A percentile compares a stretch with the other conserved stretches of the same genome.
phyloP scores from a whole-genome alignment of 2,329 filamentous ascomycete species.

The Colletotrichum sp. region DNA sequence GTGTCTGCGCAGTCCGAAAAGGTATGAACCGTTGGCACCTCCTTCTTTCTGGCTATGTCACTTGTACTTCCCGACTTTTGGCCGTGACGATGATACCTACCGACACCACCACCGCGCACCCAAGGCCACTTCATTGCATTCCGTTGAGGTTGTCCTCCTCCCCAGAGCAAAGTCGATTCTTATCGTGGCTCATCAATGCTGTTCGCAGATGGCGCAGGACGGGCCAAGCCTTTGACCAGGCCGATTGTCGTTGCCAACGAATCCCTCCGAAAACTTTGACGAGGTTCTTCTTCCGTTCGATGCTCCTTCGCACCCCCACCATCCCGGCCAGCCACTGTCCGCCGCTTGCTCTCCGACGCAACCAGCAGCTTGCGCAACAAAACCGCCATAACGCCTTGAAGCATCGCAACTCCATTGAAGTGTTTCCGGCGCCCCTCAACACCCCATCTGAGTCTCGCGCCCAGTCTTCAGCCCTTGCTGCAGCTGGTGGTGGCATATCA shows the following conservation, averaged over 20 bases:
- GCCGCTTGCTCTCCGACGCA: not conserved
- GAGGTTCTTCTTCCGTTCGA: not conserved
- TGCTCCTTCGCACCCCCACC: not conserved
- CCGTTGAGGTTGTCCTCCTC: not conserved
- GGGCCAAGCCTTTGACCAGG: not conserved
- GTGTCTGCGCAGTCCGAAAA: not conserved
- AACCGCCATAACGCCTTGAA: conserved; percentile 1
- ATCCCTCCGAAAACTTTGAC: not conserved
- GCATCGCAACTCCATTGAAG: conserved; percentile 8
- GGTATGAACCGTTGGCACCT: not conserved
- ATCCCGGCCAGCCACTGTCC: not conserved
- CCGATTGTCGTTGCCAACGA: not conserved
- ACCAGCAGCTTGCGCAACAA: not conserved
- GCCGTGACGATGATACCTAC: not conserved
- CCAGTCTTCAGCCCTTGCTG: not conserved
- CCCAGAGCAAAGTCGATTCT: not conserved
- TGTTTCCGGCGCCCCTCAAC: conserved; percentile 1
- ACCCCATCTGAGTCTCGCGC: conserved; percentile 10
- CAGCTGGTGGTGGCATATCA: not conserved
- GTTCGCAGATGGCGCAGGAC: not conserved
- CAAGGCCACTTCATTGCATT: not conserved
- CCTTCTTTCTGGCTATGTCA: not conserved
- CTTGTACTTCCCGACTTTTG: not conserved
- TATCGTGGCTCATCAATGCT: not conserved
- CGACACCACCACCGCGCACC: not conserved